A percentile compares a stretch with the other conserved stretches of the same genome.
Evolutionary conservation across 1,284 basidiomycete genomes (phyloP).

Genomic region (Phylloboletellus chloephorus): DNA sequence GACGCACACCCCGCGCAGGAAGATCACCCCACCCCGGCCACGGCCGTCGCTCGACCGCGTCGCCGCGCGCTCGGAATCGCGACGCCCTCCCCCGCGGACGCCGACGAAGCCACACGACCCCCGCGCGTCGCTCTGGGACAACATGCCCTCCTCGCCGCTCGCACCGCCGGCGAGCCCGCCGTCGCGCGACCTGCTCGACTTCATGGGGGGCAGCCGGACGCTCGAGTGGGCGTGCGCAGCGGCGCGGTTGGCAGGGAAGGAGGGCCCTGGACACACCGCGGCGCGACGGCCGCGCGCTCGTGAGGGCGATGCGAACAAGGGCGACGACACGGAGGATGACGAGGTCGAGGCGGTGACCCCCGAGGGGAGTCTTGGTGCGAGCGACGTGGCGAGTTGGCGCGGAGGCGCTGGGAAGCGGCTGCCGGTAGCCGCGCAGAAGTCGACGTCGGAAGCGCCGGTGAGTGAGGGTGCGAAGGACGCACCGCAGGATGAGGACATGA

Average conservation of each 20-base stretch:
- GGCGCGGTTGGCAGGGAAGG: constrained; percentile 36
- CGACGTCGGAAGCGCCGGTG: background rate
- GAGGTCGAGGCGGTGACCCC: constrained; percentile 40
- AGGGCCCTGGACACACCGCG: constrained; percentile 8
- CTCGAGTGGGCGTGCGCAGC: constrained; percentile 72
- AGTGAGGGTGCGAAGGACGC: constrained; percentile 20
- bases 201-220: constrained; percentile 45
- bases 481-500: constrained; percentile 54
- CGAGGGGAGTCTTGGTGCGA: constrained; percentile 29
- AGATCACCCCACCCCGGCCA: constrained; percentile 26
- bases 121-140: constrained; percentile 51
- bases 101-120: constrained; percentile 38
- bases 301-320: constrained; percentile 9
- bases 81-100: constrained; percentile 40
- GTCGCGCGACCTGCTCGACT: constrained; percentile 45
- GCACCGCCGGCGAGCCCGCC: constrained; percentile 47
- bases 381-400: constrained; percentile 8
- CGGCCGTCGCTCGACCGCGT: constrained; percentile 54
- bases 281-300: background rate
- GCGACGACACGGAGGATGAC: constrained; percentile 34
- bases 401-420: background rate
- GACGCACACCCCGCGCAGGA: constrained; percentile 20
- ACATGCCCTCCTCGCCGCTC: constrained; percentile 66
- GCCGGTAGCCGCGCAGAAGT: no score
- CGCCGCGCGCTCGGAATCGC: constrained; percentile 52